Percentiles rank a stretch among this genome's conserved stretches.
These are phyloP conservation scores for Colletotrichum aenigma DNA, from an alignment of 2,329 filamentous ascomycete species.

Conservation along the genomic window DNA sequence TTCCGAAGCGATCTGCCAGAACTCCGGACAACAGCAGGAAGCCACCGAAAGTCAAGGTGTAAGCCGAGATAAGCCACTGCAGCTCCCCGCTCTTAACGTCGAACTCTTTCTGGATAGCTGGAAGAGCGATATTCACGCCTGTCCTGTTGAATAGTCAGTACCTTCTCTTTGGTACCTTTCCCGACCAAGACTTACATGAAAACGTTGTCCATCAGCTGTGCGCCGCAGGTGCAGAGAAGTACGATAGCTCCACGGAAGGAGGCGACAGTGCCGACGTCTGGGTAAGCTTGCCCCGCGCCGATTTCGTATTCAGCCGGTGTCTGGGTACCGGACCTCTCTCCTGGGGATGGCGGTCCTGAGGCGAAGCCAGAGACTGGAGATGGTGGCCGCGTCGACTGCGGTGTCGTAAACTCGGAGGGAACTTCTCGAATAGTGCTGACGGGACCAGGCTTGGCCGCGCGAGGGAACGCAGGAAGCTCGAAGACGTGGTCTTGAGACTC, in stretches of 20 bases:
- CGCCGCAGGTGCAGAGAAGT: slow-evolving; percentile 8
- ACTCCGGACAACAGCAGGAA: slow-evolving; percentile 8
- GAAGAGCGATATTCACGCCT: slow-evolving; percentile 4
- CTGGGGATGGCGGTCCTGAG: neutral
- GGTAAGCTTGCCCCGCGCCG: slow-evolving; percentile 5
- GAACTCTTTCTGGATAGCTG: slow-evolving; percentile 8
- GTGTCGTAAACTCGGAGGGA: neutral
- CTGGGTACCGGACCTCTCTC: neutral
- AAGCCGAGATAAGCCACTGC: slow-evolving; percentile 15
- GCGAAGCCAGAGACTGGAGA: neutral
- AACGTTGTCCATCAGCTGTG: slow-evolving; percentile 6
- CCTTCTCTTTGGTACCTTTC: neutral
- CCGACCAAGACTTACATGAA: neutral
- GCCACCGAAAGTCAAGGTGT: slow-evolving; percentile 13
- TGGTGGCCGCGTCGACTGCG: slow-evolving; percentile 11
- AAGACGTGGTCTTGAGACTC: slow-evolving; percentile 9
- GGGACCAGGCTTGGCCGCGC: slow-evolving; percentile 1
- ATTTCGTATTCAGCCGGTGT: neutral
- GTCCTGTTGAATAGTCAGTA: neutral
- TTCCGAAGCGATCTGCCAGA: slow-evolving; percentile 11
- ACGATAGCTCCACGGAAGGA: slow-evolving; percentile 1
- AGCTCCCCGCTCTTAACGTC: neutral
- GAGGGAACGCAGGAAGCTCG: slow-evolving; percentile 2
- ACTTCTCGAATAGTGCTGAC: slow-evolving; percentile 13
- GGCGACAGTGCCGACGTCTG: slow-evolving; percentile 3